phyloP scores from a whole-genome alignment of 192 early-diverging fungal genomes.

The Mortierella alpina region DNA sequence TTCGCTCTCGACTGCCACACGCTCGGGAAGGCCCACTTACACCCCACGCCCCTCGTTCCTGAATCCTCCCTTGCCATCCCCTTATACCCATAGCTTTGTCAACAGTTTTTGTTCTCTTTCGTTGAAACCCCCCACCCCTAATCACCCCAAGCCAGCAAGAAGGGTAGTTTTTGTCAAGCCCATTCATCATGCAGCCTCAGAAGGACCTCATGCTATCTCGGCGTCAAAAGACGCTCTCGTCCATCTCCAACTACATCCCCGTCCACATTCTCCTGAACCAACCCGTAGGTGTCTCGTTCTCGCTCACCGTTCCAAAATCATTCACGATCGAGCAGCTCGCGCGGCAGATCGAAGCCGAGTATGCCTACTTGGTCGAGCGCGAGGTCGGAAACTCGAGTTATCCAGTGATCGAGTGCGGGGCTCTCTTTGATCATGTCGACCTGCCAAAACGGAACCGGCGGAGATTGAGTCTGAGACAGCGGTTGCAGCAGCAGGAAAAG shows the following conservation, averaged over 20 bases:
- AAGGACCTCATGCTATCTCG: conserved; percentile 27
- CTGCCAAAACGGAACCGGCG: neutral
- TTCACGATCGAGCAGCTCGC: conserved; percentile 74
- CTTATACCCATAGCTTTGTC: no score
- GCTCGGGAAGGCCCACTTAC: no score
- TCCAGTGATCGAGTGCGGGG: conserved; percentile 55
- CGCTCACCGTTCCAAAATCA: conserved; percentile 62
- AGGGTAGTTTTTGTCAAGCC: no score
- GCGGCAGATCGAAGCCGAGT: conserved; percentile 77
- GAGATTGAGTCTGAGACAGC: neutral
- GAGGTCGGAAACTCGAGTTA: conserved; percentile 36
- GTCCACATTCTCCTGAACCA: conserved; percentile 58
- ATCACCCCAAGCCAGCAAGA: no score
- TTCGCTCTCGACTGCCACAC: neutral
- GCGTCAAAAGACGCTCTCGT: conserved; percentile 48
- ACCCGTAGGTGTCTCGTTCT: conserved; percentile 48
- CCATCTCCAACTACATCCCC: conserved; percentile 59
- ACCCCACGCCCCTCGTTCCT: no score
- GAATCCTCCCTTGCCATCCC: no score
- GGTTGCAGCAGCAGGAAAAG: neutral
- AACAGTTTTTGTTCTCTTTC: no score
- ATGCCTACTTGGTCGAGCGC: conserved; percentile 58
- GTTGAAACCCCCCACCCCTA: neutral
- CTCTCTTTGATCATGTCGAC: conserved; percentile 56
- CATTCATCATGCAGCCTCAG: conserved; percentile 21